Percentiles rank a stretch among this genome's conserved stretches.
Evolutionary conservation across 352 stramenopile genomes (phyloP).

Genomic region (Blastocystis sp.): DNA sequence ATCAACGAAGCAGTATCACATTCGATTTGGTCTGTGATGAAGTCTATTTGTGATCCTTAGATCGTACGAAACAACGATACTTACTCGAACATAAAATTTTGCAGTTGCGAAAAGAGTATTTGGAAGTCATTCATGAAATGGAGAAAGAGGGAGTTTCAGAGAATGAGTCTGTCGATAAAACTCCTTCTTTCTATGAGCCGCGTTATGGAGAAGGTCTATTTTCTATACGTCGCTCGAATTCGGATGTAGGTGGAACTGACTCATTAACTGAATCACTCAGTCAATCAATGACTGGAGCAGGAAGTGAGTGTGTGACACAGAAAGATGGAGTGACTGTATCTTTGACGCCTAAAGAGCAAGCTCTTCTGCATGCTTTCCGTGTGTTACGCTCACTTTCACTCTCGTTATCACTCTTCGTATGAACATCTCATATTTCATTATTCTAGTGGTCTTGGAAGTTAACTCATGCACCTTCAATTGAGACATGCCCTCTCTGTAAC

Average conservation of each 20-base stretch:
- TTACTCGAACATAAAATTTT: not conserved
- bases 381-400: conserved; percentile 6
- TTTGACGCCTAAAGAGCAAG: not conserved
- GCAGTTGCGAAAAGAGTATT: not conserved
- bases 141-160: not conserved
- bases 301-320: not conserved
- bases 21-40: not conserved
- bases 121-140: not conserved
- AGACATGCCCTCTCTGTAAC: not conserved
- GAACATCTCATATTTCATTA: not conserved
- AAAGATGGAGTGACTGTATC: not conserved
- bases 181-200: no score
- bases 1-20: conserved; percentile 2
- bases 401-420: conserved; percentile 42
- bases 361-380: not conserved
- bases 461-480: not conserved
- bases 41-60: not conserved
- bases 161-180: no score
- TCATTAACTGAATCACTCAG: not conserved
- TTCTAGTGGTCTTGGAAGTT: conserved; percentile 41
- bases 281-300: not conserved
- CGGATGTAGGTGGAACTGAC: not conserved
- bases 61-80: conserved; percentile 39
- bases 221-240: not conserved
- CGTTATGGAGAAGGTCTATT: not conserved